Percentiles rank a stretch among this genome's conserved stretches.
Conservation (phyloP, 495 filamentous ascomycete genomes). For the Aspergillus kassunensis region DNA sequence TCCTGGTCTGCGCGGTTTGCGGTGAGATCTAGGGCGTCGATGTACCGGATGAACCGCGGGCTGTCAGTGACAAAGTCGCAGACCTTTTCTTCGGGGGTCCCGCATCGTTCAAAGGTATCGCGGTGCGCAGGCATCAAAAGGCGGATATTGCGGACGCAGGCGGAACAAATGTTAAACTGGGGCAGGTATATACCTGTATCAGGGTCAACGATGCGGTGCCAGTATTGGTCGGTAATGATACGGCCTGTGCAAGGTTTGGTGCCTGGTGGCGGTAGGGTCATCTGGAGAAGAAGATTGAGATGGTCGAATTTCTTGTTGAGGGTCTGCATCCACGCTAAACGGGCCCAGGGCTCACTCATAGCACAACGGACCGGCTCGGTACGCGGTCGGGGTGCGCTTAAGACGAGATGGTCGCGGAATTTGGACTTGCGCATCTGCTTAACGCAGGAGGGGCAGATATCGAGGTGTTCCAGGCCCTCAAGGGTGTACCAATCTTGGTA, state of each 20-base stretch:
- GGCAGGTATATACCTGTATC: slow-evolving; percentile 45
- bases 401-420: slow-evolving; percentile 51
- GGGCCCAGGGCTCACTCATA: slow-evolving; percentile 60
- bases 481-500: slow-evolving; percentile 66
- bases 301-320: slow-evolving; percentile 51
- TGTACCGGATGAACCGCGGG: slow-evolving; percentile 55
- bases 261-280: slow-evolving; percentile 41
- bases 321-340: slow-evolving; percentile 63
- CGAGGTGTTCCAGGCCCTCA: slow-evolving; percentile 48
- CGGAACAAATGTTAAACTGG: slow-evolving; percentile 55
- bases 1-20: slow-evolving; percentile 43
- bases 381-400: slow-evolving; percentile 36
- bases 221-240: slow-evolving; percentile 41
- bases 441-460: slow-evolving; percentile 64
- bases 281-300: slow-evolving; percentile 52
- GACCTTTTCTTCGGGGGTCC: slow-evolving; percentile 29
- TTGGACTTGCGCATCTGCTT: slow-evolving; percentile 50
- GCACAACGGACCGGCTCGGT: slow-evolving; percentile 49
- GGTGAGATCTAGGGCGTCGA: slow-evolving; percentile 56
- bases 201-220: slow-evolving; percentile 58
- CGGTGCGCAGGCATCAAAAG: slow-evolving; percentile 47
- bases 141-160: slow-evolving; percentile 50
- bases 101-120: slow-evolving; percentile 42
- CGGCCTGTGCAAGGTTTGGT: slow-evolving; percentile 50
- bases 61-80: slow-evolving; percentile 50